A percentile compares a stretch with the other conserved stretches of the same genome.
These are phyloP conservation scores for Tetrapisispora taiwanensis DNA, from an alignment of 805 yeast genomes.

Conservation along the genomic window DNA sequence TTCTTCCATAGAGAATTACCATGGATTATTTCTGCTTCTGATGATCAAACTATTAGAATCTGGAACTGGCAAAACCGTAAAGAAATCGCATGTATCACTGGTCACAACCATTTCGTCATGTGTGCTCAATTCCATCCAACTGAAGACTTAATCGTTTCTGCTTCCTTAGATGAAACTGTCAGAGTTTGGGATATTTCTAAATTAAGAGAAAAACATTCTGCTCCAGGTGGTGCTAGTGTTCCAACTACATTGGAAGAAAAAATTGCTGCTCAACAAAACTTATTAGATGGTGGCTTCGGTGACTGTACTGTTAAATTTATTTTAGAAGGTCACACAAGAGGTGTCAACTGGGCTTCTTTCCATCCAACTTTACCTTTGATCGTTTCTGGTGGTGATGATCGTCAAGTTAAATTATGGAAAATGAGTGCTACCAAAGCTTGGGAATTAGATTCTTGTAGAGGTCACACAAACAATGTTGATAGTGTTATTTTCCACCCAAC, in stretches of 20 bases:
- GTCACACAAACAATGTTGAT: constrained; percentile 89
- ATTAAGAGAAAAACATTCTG: constrained; percentile 88
- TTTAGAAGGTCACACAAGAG: constrained; percentile 95
- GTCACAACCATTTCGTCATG: constrained; percentile 97
- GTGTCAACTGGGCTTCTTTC: constrained; percentile 97
- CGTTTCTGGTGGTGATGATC: constrained; percentile 92
- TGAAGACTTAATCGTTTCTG: constrained; percentile 89
- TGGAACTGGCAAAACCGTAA: constrained; percentile 99
- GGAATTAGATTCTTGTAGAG: constrained; percentile 98
- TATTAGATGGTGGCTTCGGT: constrained; percentile 90
- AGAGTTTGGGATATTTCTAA: constrained; percentile 98
- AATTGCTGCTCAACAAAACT: constrained; percentile 44
- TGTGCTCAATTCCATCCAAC: constrained; percentile 95
- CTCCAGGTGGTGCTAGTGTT: constrained; percentile 38
- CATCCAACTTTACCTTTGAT: constrained; percentile 93
- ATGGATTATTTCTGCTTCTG: constrained; percentile 93
- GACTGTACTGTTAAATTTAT: constrained; percentile 94
- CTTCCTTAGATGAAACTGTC: constrained; percentile 96
- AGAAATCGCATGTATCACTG: constrained; percentile 93
- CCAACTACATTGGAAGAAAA: constrained; percentile 35
- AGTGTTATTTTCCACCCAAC: constrained; percentile 87
- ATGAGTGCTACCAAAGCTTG: constrained; percentile 96
- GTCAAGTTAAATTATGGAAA: constrained; percentile 92
- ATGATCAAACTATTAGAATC: constrained; percentile 95
- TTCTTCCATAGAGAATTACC: constrained; percentile 93